Percentiles rank a stretch among this genome's conserved stretches.
Conservation (phyloP, 2,329 filamentous ascomycete species). For the Paramyrothecium sp. region DNA sequence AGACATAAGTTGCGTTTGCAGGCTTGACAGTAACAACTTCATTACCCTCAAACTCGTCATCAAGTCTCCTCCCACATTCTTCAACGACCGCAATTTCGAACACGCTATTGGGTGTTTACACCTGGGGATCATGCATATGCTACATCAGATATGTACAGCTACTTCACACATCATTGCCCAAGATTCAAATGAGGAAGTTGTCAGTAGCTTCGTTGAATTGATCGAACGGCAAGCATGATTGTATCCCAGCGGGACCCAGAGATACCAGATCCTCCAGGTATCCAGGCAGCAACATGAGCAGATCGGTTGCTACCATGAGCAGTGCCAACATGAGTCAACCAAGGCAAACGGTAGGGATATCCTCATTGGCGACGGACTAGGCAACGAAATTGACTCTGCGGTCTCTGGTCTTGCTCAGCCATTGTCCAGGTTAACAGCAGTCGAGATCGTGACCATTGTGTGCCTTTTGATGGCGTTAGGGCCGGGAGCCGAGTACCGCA, state of each 20-base stretch:
- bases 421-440: slow-evolving; percentile 35
- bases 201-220: slow-evolving; percentile 51
- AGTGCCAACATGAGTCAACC: slow-evolving; percentile 61
- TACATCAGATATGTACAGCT: slow-evolving; percentile 58
- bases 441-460: slow-evolving; percentile 18
- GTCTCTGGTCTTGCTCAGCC: slow-evolving; percentile 42
- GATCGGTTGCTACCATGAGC: slow-evolving; percentile 54
- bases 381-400: slow-evolving; percentile 21
- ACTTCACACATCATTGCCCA: slow-evolving; percentile 58
- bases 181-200: slow-evolving; percentile 54
- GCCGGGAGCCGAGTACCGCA: slow-evolving; percentile 45
- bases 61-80: slow-evolving; percentile 58
- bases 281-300: slow-evolving; percentile 16
- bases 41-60: slow-evolving; percentile 54
- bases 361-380: slow-evolving; percentile 15
- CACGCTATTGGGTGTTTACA: slow-evolving; percentile 41
- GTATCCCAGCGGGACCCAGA: slow-evolving; percentile 15
- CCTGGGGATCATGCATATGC: slow-evolving; percentile 45
- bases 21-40: slow-evolving; percentile 68
- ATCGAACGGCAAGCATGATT: slow-evolving; percentile 41
- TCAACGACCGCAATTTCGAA: slow-evolving; percentile 58
- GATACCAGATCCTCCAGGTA: slow-evolving; percentile 39
- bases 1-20: slow-evolving; percentile 72
- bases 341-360: slow-evolving; percentile 28
- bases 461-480: slow-evolving; percentile 32